These are phyloP conservation scores for Discostella stelligeroides DNA, from an alignment of 108 stramenopile species.

Conservation along the genomic window DNA sequence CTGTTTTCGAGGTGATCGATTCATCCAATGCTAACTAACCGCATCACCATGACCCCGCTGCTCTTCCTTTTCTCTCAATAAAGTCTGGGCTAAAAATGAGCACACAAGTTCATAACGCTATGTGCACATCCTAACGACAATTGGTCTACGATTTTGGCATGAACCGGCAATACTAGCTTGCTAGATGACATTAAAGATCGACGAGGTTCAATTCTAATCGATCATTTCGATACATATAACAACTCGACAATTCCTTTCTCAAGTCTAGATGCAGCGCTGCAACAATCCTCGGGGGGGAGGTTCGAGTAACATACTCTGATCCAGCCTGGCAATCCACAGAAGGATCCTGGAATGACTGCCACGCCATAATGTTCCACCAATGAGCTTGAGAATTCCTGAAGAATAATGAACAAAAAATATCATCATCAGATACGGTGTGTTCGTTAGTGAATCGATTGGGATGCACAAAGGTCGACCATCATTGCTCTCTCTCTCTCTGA, in stretches of 20 bases:
- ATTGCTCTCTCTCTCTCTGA: too few relatives aligned
- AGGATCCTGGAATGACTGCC: slow-evolving; percentile 88
- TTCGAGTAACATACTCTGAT: slow-evolving; percentile 88
- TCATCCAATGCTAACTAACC: too few relatives aligned
- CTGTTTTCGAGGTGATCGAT: too few relatives aligned
- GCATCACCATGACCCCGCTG: too few relatives aligned
- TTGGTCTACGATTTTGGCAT: too few relatives aligned
- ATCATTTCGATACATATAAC: not conserved
- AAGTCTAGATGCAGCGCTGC: slow-evolving; percentile 65
- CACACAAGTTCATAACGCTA: too few relatives aligned
- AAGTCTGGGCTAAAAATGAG: too few relatives aligned
- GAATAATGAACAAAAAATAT: not conserved
- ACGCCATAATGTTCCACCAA: slow-evolving; percentile 84
- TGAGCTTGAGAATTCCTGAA: slow-evolving; percentile 60
- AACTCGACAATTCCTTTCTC: slow-evolving; percentile 39
- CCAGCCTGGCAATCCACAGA: slow-evolving; percentile 87
- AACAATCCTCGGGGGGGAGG: slow-evolving; percentile 64
- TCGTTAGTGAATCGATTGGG: not conserved
- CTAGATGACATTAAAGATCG: too few relatives aligned
- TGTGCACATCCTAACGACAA: too few relatives aligned
- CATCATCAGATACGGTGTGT: not conserved
- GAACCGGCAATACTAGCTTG: too few relatives aligned
- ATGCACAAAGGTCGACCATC: too few relatives aligned
- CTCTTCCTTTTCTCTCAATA: too few relatives aligned
- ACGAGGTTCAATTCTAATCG: not conserved